Evolutionary conservation across 1,139 yeast species (phyloP).

Genomic region (Magnusiomyces tetraspermus): DNA sequence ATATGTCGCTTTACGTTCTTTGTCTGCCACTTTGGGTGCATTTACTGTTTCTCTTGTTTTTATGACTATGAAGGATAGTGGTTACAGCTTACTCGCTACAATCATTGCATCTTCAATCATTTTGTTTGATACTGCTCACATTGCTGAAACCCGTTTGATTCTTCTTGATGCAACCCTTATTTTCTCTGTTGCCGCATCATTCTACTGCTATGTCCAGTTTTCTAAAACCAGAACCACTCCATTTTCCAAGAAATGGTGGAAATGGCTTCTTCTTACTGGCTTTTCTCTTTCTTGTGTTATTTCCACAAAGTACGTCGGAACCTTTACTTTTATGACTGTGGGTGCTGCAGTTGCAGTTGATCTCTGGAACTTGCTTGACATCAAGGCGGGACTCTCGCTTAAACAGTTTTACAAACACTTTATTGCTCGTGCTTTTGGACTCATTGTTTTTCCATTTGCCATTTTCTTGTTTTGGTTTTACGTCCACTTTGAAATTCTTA

Average conservation of each 20-base stretch:
- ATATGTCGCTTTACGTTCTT: slow-evolving; percentile 72
- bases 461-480: slow-evolving; percentile 90
- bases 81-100: slow-evolving; percentile 72
- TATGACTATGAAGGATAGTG: slow-evolving; percentile 71
- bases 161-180: slow-evolving; percentile 84
- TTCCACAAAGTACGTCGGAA: slow-evolving; percentile 90
- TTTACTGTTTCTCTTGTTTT: slow-evolving; percentile 76
- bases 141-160: slow-evolving; percentile 82
- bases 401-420: slow-evolving; percentile 58
- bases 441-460: slow-evolving; percentile 70
- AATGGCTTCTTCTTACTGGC: slow-evolving; percentile 79
- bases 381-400: slow-evolving; percentile 56
- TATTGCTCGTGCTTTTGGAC: slow-evolving; percentile 59
- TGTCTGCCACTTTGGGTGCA: slow-evolving; percentile 76
- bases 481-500: slow-evolving; percentile 74
- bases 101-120: slow-evolving; percentile 71
- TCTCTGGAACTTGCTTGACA: slow-evolving; percentile 77
- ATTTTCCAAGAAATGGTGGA: slow-evolving; percentile 70
- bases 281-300: slow-evolving; percentile 80
- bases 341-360: slow-evolving; percentile 82
- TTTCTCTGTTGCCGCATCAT: slow-evolving; percentile 68
- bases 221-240: slow-evolving; percentile 61
- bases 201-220: slow-evolving; percentile 71
- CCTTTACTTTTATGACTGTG: slow-evolving; percentile 75
- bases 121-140: slow-evolving; percentile 85